Evolutionary conservation across 257 asterid genomes (phyloP).

Genomic region (Solanum acaule): DNA sequence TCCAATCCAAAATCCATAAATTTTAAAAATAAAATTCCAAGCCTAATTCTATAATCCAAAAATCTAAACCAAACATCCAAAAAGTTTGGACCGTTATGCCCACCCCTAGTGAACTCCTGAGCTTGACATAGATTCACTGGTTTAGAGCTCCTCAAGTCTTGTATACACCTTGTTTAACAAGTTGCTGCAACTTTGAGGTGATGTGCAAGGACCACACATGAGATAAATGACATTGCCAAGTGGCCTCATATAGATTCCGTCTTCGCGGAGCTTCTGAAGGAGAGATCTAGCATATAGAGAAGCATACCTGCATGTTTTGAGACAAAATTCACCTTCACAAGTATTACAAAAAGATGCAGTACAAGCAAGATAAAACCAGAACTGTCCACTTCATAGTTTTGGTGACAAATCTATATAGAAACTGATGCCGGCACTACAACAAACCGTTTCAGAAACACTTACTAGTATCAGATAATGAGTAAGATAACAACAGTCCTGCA

Average conservation of each 20-base stretch:
- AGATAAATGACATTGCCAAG: slow-evolving; percentile 78
- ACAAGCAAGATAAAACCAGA: background rate
- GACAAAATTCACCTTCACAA: background rate
- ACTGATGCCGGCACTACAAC: background rate
- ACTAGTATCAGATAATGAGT: background rate
- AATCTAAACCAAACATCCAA: background rate
- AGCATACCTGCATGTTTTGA: slow-evolving; percentile 55
- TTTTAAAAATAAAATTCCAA: background rate
- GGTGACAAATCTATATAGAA: background rate
- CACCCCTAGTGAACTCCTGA: background rate
- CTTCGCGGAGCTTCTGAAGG: slow-evolving; percentile 54
- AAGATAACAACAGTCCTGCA: background rate
- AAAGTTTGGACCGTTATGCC: background rate
- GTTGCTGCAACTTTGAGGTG: slow-evolving; percentile 42
- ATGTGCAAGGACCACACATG: slow-evolving; percentile 88
- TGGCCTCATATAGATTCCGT: slow-evolving; percentile 89
- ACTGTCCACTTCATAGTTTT: background rate
- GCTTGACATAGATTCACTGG: background rate
- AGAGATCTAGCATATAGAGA: slow-evolving; percentile 67
- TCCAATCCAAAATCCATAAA: background rate
- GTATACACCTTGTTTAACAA: slow-evolving; percentile 41
- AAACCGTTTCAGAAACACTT: background rate
- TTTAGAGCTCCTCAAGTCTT: slow-evolving; percentile 49
- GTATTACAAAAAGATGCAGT: background rate
- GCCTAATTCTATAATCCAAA: background rate